Conservation (phyloP, 192 early-diverging fungal genomes). For the Coemansia sp. region DNA sequence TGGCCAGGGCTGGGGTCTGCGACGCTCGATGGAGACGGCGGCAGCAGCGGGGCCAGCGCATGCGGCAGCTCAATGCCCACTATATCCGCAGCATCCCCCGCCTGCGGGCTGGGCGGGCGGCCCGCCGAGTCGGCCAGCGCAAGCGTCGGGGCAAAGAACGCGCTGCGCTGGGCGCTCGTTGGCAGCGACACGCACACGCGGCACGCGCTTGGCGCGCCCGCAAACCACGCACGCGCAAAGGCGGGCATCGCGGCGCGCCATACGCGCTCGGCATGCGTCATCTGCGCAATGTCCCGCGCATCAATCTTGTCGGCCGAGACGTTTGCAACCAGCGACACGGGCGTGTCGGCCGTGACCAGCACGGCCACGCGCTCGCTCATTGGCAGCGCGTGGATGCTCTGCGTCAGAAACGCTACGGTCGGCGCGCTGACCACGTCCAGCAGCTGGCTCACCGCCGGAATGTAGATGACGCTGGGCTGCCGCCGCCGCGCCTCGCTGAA, state of each 20-base stretch:
- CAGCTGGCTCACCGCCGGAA: slow-evolving; percentile 58
- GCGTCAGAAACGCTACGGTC: slow-evolving; percentile 47
- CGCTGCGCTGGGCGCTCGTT: background rate
- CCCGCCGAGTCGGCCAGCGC: slow-evolving; percentile 24
- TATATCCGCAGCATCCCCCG: background rate
- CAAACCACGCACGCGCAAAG: slow-evolving; percentile 25
- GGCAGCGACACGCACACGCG: slow-evolving; percentile 7
- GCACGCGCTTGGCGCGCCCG: background rate
- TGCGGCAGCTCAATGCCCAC: background rate
- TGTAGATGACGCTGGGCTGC: slow-evolving; percentile 57
- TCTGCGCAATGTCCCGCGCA: background rate
- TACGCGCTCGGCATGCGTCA: slow-evolving; percentile 17
- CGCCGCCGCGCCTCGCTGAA: slow-evolving; percentile 63
- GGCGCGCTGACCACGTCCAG: slow-evolving; percentile 50
- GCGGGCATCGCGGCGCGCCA: background rate
- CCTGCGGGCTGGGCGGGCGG: background rate
- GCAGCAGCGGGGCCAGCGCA: background rate
- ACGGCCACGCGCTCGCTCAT: slow-evolving; percentile 56
- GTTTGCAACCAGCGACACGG: slow-evolving; percentile 14
- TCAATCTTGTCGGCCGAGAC: background rate
- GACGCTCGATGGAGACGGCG: background rate
- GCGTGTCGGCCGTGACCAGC: slow-evolving; percentile 56
- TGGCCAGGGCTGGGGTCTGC: background rate
- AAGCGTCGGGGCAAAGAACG: slow-evolving; percentile 22
- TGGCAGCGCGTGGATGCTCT: slow-evolving; percentile 52